Base-by-base conservation (phyloP, 2,329 filamentous ascomycete genomes). In the Acarospora socialis region DNA sequence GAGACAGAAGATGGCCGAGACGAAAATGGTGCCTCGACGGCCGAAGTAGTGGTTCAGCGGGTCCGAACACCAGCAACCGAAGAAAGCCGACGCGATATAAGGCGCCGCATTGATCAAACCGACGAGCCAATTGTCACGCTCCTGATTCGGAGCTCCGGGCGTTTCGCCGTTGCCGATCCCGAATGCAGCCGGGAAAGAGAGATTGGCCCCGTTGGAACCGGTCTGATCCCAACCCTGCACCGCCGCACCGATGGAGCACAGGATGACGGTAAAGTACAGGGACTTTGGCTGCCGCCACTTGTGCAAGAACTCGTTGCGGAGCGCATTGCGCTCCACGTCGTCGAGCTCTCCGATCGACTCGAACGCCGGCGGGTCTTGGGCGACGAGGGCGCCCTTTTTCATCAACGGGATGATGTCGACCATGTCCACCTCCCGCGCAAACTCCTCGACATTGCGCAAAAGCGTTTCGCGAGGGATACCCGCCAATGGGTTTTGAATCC, bases 1-100 rank as follows among this genome's bases (percentile, higher is more conserved):
- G 18, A 81, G 57, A 47, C 69, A 77, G 48, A 79, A 74, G 42
- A 75, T 54, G 8, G 68, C 70, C 5, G 66, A 65, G 27, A 75
- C 49, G 46, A 77, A 78, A 38, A 79, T 79, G 27, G 70, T 67
- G 7, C 73, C 70, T 31, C 73, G 67, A 22, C 74, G 70, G 21
- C 72, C 73, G 17, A 73, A 43, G 7, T 54, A 54, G 23, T 67
- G 54, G 44, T 79, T 79, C 8, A 71, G 43, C 1, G 73, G 72
- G 39, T 81, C 76, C 1, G 73, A 75, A 9, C 77, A 53, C 75
- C 74, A 79, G 48, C 71, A 75, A 4, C 73, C 72, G 43, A 70
- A 54, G 36, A 57, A 56, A 3, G 60, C 57, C 43, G 57, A 58
- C 12, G 63, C 65, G 30, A 73, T 57, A 33, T 74, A 68, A 0